Evolutionary conservation across 108 stramenopile species (phyloP).

Genomic region (Cylindrotheca fusiformis): DNA sequence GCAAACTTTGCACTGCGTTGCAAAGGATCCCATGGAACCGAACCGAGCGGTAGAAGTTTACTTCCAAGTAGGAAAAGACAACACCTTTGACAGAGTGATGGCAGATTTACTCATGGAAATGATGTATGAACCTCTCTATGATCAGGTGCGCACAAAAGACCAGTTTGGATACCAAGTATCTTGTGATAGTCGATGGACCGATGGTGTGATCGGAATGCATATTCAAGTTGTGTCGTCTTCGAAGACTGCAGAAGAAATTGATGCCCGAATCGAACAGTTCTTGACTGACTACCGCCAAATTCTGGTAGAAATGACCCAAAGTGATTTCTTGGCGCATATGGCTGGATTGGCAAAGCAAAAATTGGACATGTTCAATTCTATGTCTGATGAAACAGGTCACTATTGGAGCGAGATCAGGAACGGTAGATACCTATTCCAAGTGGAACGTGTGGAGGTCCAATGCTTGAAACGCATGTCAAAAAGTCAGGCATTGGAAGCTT

Average conservation of each 20-base stretch:
- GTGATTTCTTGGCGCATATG: conserved; percentile 66
- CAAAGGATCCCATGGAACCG: conserved; percentile 63
- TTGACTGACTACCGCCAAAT: conserved; percentile 55
- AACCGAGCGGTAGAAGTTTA: conserved; percentile 85
- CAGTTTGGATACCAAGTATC: conserved; percentile 55
- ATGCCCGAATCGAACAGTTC: conserved; percentile 64
- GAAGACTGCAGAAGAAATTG: conserved; percentile 60
- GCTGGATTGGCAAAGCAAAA: conserved; percentile 75
- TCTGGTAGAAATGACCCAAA: conserved; percentile 44
- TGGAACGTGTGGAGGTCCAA: conserved; percentile 60
- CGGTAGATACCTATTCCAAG: conserved; percentile 65
- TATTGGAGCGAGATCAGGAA: conserved; percentile 74
- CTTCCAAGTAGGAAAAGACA: conserved; percentile 79
- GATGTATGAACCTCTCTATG: conserved; percentile 78
- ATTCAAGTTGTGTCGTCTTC: conserved; percentile 62
- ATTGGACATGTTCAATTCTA: conserved; percentile 72
- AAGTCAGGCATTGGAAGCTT: conserved; percentile 54
- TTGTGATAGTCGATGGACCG: conserved; percentile 57
- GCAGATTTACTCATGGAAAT: conserved; percentile 69
- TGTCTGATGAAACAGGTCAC: conserved; percentile 59
- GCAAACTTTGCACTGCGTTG: conserved; percentile 6
- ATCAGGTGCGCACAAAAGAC: conserved; percentile 73
- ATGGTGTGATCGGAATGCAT: conserved; percentile 74
- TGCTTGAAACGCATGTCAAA: conserved; percentile 57
- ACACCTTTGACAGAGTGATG: conserved; percentile 54